phyloP scores from a whole-genome alignment of 345 rosid species.

The Conringia planisiliqua region DNA sequence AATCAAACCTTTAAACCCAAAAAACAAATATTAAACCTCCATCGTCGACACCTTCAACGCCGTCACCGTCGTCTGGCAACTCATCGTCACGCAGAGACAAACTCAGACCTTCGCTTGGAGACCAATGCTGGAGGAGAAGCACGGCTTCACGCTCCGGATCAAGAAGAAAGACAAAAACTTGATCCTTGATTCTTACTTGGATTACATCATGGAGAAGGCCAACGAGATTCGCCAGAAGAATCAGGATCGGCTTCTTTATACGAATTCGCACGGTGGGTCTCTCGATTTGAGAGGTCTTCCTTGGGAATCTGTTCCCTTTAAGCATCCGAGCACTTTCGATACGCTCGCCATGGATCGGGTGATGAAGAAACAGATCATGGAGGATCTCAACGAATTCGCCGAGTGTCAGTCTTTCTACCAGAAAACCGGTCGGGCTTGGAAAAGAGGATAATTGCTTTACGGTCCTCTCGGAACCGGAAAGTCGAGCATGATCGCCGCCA shows the following conservation, averaged over 20 bases:
- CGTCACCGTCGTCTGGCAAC: constrained; percentile 26
- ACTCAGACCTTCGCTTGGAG: constrained; percentile 18
- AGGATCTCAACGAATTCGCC: constrained; percentile 60
- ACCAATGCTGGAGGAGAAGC: constrained; percentile 27
- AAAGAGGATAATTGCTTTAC: constrained; percentile 26
- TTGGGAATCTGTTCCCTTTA: constrained; percentile 70
- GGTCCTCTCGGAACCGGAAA: constrained; percentile 29
- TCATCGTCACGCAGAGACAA: constrained; percentile 18
- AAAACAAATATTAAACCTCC: no score
- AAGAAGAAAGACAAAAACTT: constrained; percentile 21
- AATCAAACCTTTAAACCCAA: no score
- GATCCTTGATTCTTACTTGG: constrained; percentile 1
- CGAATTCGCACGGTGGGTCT: constrained; percentile 14
- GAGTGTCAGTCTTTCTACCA: constrained; percentile 60
- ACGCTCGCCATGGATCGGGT: constrained; percentile 83
- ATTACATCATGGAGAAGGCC: constrained; percentile 14
- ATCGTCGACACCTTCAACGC: constrained; percentile 15
- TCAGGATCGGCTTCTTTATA: constrained; percentile 27
- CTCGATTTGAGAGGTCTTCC: constrained; percentile 14
- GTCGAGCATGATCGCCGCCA: constrained; percentile 76
- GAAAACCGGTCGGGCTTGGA: constrained; percentile 81
- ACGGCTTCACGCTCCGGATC: constrained; percentile 24
- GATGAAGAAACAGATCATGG: constrained; percentile 54
- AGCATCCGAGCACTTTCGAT: constrained; percentile 87
- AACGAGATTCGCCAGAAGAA: constrained; percentile 23